Evolutionary conservation across 768 basidiomycete genomes (phyloP).

Genomic region (Daedaleopsis sinensis): DNA sequence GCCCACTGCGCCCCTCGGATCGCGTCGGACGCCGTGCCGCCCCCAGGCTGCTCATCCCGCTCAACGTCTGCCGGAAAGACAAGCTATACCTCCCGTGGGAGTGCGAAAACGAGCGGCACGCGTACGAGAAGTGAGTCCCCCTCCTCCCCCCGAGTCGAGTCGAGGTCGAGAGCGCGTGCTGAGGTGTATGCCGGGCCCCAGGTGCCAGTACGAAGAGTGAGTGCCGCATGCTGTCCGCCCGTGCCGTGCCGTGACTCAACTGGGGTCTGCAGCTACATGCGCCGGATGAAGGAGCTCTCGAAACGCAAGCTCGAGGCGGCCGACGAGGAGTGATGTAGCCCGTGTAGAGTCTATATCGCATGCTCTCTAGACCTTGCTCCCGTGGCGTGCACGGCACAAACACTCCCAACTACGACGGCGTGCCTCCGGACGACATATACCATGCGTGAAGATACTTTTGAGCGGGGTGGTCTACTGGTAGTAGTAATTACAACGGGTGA

Average conservation of each 20-base stretch:
- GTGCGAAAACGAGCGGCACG: constrained; percentile 86
- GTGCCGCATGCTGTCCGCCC: constrained; percentile 5
- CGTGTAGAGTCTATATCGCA: not conserved
- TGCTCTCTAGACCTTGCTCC: constrained; percentile 6
- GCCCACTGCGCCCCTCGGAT: not conserved
- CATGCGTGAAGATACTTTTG: not conserved
- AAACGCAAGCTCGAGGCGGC: constrained; percentile 63
- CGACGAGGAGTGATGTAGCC: constrained; percentile 30
- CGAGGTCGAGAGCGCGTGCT: not conserved
- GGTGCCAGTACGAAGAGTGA: constrained; percentile 96
- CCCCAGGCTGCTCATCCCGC: constrained; percentile 77
- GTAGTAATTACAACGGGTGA: not conserved
- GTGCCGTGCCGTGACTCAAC: not conserved
- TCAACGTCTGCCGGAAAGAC: constrained; percentile 85
- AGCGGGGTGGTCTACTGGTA: constrained; percentile 5
- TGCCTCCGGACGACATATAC: not conserved
- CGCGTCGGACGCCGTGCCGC: not conserved
- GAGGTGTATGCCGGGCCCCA: constrained; percentile 30
- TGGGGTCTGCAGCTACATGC: constrained; percentile 63
- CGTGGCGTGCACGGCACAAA: not conserved
- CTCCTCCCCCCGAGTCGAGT: not conserved
- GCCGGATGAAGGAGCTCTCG: constrained; percentile 83
- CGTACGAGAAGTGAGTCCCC: constrained; percentile 76
- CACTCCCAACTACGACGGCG: not conserved
- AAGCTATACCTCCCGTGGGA: constrained; percentile 88